These are phyloP conservation scores for Blastocystis sp. DNA, from an alignment of 352 stramenopile species.

Conservation along the genomic window DNA sequence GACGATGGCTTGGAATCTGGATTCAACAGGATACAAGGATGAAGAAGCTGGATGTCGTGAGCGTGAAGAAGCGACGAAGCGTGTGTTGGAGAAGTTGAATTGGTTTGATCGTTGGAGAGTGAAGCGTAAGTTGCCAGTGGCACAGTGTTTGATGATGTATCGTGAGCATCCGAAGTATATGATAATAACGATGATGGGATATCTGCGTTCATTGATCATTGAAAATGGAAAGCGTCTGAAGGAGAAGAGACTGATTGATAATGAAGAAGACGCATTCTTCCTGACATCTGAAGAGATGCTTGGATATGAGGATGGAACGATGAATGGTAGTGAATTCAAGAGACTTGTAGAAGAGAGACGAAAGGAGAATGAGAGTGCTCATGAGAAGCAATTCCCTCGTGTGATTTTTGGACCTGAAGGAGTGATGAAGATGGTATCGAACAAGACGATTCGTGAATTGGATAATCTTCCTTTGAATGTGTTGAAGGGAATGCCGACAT, in stretches of 20 bases:
- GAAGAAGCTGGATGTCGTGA: neutral
- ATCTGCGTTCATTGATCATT: neutral
- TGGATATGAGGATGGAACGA: neutral
- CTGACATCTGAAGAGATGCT: slow-evolving; percentile 19
- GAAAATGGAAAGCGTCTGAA: neutral
- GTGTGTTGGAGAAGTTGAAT: neutral
- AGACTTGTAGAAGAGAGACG: neutral
- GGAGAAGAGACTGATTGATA: neutral
- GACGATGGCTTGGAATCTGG: neutral
- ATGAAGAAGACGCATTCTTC: neutral
- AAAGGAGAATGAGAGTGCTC: neutral
- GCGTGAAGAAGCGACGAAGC: neutral
- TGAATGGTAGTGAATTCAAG: neutral
- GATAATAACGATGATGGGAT: neutral
- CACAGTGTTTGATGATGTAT: neutral
- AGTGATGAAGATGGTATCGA: neutral
- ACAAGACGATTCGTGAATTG: neutral
- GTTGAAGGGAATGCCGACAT: neutral
- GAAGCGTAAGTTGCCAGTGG: neutral
- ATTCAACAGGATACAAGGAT: neutral
- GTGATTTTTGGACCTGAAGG: slow-evolving; percentile 5
- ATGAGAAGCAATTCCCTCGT: neutral
- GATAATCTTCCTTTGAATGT: slow-evolving; percentile 1
- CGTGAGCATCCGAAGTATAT: neutral
- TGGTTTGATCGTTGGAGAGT: neutral